phyloP scores from a whole-genome alignment of 257 asterid species.

The Przewalskia tangutica region DNA sequence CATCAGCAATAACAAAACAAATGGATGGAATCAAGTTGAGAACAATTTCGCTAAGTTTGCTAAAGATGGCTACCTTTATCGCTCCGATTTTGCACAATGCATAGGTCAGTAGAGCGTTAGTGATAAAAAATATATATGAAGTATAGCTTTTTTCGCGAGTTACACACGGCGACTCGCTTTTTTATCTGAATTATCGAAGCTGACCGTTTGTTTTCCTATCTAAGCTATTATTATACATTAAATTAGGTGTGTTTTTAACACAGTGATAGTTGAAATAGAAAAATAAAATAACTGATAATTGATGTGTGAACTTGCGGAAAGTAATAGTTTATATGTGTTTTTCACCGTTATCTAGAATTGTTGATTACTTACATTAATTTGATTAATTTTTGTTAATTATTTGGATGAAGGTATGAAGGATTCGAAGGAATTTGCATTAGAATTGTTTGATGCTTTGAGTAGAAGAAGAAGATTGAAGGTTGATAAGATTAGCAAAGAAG shows the following conservation, averaged over 20 bases:
- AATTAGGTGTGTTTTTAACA: too few species aligned
- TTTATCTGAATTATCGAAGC: neutral
- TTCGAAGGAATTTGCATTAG: conserved; percentile 80
- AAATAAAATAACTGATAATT: too few species aligned
- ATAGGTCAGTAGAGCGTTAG: conserved; percentile 40
- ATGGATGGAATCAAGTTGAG: conserved; percentile 75
- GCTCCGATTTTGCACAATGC: conserved; percentile 87
- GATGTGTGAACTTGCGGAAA: too few species aligned
- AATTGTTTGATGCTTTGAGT: conserved; percentile 81
- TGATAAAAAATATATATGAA: too few species aligned
- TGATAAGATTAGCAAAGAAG: conserved; percentile 72
- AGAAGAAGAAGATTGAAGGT: conserved; percentile 70
- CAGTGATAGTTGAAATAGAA: too few species aligned
- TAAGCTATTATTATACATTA: too few species aligned
- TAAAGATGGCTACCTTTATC: conserved; percentile 64
- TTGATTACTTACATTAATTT: neutral
- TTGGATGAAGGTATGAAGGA: conserved; percentile 62
- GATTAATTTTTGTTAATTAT: neutral
- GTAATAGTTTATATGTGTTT: too few species aligned
- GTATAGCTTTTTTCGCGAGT: too few species aligned
- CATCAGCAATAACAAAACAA: conserved; percentile 57
- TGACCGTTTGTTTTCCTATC: neutral
- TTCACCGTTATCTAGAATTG: too few species aligned
- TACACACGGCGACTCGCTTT: too few species aligned
- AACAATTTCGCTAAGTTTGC: conserved; percentile 55